Conservation (phyloP, 1,139 yeast genomes). For the Eremothecium coryli region DNA sequence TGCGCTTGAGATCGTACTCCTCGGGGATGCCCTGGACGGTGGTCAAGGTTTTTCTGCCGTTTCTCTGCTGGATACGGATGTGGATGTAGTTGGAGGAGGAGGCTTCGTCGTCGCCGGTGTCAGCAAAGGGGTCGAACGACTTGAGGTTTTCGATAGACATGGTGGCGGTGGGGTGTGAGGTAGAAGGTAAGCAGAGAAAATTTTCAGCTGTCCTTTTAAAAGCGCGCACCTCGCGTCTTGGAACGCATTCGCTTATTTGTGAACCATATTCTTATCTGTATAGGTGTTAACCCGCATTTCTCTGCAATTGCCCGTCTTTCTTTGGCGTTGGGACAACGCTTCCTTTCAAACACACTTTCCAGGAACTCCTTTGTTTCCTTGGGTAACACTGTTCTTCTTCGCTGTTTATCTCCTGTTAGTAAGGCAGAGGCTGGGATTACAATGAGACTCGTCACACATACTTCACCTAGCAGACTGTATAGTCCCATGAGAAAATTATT, state of each 20-base stretch:
- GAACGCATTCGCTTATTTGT: slow-evolving; percentile 7
- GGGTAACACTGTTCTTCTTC: slow-evolving; percentile 10
- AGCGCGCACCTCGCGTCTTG: slow-evolving; percentile 25
- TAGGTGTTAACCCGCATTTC: slow-evolving; percentile 13
- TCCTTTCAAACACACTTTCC: slow-evolving; percentile 12
- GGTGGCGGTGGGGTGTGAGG: slow-evolving; percentile 8
- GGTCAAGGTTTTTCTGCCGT: slow-evolving; percentile 97
- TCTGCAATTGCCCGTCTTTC: slow-evolving; percentile 14
- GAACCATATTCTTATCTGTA: slow-evolving; percentile 15
- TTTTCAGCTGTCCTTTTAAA: slow-evolving; percentile 7
- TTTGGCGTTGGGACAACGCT: slow-evolving; percentile 12
- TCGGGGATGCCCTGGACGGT: slow-evolving; percentile 96
- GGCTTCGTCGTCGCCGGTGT: slow-evolving; percentile 98
- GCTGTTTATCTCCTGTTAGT: slow-evolving; percentile 4
- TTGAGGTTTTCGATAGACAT: slow-evolving; percentile 90
- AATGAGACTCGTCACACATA: slow-evolving; percentile 5
- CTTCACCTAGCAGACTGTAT: slow-evolving; percentile 5
- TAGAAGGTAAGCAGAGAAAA: slow-evolving; percentile 2
- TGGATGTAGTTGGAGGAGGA: slow-evolving; percentile 94
- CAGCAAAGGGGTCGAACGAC: slow-evolving; percentile 99
- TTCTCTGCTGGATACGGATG: slow-evolving; percentile 98
- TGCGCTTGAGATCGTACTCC: slow-evolving; percentile 91
- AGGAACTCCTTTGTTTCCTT: slow-evolving; percentile 12
- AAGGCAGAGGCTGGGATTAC: slow-evolving; percentile 4
- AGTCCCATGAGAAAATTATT: neutral